These are phyloP conservation scores for Akanthomyces uredinophilus DNA, from an alignment of 2,329 filamentous ascomycete species.

Conservation along the genomic window DNA sequence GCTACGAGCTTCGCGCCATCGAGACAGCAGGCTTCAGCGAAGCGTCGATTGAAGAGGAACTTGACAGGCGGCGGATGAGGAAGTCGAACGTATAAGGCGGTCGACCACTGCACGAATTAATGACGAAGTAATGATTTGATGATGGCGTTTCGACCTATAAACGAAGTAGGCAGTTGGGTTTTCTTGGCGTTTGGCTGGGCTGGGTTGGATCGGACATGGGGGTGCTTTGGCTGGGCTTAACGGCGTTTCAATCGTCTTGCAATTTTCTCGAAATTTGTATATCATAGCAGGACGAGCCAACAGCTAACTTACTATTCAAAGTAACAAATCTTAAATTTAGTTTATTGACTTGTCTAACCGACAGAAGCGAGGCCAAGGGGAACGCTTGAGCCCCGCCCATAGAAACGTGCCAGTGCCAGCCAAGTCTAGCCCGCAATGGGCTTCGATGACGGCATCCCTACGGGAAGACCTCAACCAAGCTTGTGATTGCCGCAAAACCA, in stretches of 20 bases:
- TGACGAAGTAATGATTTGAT: neutral
- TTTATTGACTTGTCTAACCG: neutral
- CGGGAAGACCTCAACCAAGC: neutral
- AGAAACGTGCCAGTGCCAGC: neutral
- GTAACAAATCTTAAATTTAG: too few relatives aligned
- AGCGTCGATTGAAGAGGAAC: neutral
- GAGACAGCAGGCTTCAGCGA: constrained; percentile 2
- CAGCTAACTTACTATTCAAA: too few relatives aligned
- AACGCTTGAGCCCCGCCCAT: neutral
- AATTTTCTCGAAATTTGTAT: neutral
- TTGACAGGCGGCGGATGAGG: neutral
- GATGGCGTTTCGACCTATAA: neutral
- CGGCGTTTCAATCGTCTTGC: neutral
- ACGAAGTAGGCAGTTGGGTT: neutral
- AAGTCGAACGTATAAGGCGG: neutral
- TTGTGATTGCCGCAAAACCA: neutral
- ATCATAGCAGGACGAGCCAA: neutral
- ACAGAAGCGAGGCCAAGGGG: neutral
- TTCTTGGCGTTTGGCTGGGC: neutral
- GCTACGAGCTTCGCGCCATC: constrained; percentile 7
- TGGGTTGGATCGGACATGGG: neutral
- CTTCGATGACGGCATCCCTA: constrained; percentile 14
- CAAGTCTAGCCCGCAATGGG: neutral
- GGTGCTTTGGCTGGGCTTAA: neutral
- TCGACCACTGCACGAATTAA: neutral